Conservation (phyloP, 805 yeast species). For the Yarrowia bubula region DNA sequence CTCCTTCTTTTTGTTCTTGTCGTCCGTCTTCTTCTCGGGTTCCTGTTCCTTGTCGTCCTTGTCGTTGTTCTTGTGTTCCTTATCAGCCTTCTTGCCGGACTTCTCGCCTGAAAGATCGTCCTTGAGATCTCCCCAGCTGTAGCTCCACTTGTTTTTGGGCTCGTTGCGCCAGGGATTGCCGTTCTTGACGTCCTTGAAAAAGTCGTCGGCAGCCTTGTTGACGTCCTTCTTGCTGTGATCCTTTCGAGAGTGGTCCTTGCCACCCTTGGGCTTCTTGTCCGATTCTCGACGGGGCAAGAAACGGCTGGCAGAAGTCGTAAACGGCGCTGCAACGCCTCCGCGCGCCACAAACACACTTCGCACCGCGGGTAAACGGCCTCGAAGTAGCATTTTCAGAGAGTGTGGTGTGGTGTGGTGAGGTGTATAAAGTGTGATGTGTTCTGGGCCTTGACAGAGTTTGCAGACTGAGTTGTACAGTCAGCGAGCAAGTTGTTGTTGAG, state of each 20-base stretch:
- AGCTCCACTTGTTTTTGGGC: slow-evolving; percentile 14
- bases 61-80: neutral
- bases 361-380: slow-evolving; percentile 23
- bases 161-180: slow-evolving; percentile 11
- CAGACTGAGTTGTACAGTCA: neutral
- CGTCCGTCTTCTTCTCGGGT: neutral
- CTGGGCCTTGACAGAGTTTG: neutral
- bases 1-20: slow-evolving; percentile 11
- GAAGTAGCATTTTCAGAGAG: neutral
- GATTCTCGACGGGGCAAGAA: slow-evolving; percentile 4
- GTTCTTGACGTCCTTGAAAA: slow-evolving; percentile 1
- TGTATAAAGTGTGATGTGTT: neutral
- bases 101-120: slow-evolving; percentile 24
- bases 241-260: neutral
- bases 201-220: slow-evolving; percentile 1
- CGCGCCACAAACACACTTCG: slow-evolving; percentile 14
- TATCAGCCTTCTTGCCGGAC: neutral
- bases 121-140: slow-evolving; percentile 21
- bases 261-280: slow-evolving; percentile 23
- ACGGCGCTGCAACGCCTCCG: neutral
- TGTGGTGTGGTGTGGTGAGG: neutral
- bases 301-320: neutral
- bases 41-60: neutral
- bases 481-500: neutral
- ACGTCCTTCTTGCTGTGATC: neutral